Base-by-base conservation (phyloP, 129 eudicot species). In the Centaurea solstitialis region DNA sequence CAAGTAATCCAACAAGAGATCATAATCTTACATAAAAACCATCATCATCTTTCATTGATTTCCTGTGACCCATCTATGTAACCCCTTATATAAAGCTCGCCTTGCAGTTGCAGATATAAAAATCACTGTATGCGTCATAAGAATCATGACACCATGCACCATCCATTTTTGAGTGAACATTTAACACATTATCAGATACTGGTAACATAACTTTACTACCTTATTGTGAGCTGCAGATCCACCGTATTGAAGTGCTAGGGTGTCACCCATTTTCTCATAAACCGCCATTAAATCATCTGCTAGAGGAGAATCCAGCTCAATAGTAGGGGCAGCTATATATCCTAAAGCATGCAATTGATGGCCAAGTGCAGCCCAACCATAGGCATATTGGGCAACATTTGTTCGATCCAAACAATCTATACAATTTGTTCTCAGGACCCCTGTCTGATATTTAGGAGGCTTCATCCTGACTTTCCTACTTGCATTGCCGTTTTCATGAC, bases 221-320 rank as follows among this genome's bases (percentile, higher is more conserved):
- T 96, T 96, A 86, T 96, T 96, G 79, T 96, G 99, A 70, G 99
- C 99, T 38, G 98, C 98, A 83, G 99, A 96, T 71, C 99, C 99
- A 66, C 99, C 97, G 72, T 96, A 96, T 35, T 96, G 99, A 35
- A 93, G 77, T 38, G 99, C 97, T 85, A 96, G 93, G 30, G 95
- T 93, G 86, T 96, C 98, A 21, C 99, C 99, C 99, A 96, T 96
- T 68, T 83, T 91, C 89, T 96, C 98, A 79, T 96, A 96, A 69
- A 84, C 75, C 71, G 79, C 85, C 99, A 96, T 96, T 67, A 96
- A 82, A 73, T 87, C 86, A 79, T 91, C 88, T 10, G 95, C 95
- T 84, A 93, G 86, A 73, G 88, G 80, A 78, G 93, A 89, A 79
- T 96, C 93, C 73, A 91, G 83, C 77, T 85, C 91, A 71, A 96